These are phyloP conservation scores for Fusarium anthophilum DNA, from an alignment of 2,329 filamentous ascomycete species.

Conservation along the genomic window DNA sequence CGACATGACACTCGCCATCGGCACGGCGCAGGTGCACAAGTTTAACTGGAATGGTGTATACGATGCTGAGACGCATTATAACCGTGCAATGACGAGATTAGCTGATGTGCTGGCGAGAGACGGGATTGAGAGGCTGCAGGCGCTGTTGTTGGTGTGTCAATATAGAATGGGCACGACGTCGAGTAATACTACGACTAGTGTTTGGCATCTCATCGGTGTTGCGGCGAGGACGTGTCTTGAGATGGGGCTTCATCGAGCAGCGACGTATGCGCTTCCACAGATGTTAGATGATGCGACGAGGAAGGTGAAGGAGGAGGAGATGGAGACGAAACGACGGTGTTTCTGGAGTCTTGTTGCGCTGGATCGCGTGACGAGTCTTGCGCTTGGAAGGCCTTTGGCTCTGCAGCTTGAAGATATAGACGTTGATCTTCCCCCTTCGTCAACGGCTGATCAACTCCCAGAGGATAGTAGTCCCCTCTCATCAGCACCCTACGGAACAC, in stretches of 20 bases:
- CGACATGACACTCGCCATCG: conserved; percentile 56
- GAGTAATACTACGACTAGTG: conserved; percentile 50
- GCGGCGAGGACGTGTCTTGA: conserved; percentile 53
- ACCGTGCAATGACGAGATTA: conserved; percentile 50
- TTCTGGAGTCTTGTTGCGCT: conserved; percentile 56
- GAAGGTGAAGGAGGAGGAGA: conserved; percentile 32
- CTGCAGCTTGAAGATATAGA: conserved; percentile 55
- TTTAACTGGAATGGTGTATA: conserved; percentile 55
- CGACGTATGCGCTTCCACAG: conserved; percentile 43
- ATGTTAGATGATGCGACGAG: not conserved
- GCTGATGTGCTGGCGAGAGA: conserved; percentile 49
- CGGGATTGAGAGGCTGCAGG: conserved; percentile 51
- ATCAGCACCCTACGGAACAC: conserved; percentile 33
- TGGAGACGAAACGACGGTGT: conserved; percentile 50
- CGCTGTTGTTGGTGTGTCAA: conserved; percentile 54
- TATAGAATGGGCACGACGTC: conserved; percentile 54
- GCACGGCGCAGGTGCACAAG: conserved; percentile 54
- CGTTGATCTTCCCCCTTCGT: conserved; percentile 45
- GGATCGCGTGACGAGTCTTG: conserved; percentile 50
- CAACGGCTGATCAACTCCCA: conserved; percentile 27
- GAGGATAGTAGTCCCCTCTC: conserved; percentile 24
- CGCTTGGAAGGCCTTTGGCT: conserved; percentile 52
- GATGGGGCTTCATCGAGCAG: conserved; percentile 52
- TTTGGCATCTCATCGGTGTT: conserved; percentile 57
- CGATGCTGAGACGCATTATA: conserved; percentile 54